phyloP scores from a whole-genome alignment of 371 early-diverging fungal genomes.

The Lichtheimia ramosa region DNA sequence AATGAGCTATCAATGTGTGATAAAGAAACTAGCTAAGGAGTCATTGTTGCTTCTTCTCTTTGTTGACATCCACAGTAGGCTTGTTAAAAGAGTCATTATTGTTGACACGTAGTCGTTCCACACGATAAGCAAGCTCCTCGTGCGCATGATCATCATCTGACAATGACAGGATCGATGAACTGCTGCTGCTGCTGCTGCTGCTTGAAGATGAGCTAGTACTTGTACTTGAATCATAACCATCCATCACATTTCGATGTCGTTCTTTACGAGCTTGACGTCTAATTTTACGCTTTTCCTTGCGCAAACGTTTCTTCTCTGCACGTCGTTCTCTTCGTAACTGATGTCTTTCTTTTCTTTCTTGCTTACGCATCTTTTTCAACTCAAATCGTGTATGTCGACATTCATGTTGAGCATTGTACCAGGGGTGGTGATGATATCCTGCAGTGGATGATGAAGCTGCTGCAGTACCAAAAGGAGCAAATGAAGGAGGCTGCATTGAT shows the following conservation, averaged over 20 bases:
- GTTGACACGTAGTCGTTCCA: background rate
- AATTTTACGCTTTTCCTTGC: background rate
- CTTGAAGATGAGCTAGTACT: slow-evolving; percentile 2
- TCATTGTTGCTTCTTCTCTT: slow-evolving; percentile 1
- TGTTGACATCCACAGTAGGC: background rate
- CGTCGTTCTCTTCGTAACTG: slow-evolving; percentile 3
- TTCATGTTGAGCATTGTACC: too few species aligned
- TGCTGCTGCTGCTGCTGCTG: background rate
- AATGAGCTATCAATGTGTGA: too few species aligned
- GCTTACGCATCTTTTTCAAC: background rate
- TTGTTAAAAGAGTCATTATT: background rate
- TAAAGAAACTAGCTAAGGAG: background rate
- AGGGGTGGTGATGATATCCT: too few species aligned
- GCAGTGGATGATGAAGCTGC: background rate
- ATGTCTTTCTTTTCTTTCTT: background rate
- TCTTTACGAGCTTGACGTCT: background rate
- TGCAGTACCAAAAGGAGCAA: background rate
- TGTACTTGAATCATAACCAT: slow-evolving; percentile 3
- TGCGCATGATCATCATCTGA: background rate
- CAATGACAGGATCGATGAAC: background rate
- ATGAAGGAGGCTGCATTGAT: background rate
- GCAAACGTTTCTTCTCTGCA: background rate
- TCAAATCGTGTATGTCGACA: background rate
- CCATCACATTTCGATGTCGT: background rate
- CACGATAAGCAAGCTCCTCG: background rate